Percentiles rank a stretch among this genome's conserved stretches.
Evolutionary conservation across 2,329 filamentous ascomycete species (phyloP).

Genomic region (Exserohilum turcica): DNA sequence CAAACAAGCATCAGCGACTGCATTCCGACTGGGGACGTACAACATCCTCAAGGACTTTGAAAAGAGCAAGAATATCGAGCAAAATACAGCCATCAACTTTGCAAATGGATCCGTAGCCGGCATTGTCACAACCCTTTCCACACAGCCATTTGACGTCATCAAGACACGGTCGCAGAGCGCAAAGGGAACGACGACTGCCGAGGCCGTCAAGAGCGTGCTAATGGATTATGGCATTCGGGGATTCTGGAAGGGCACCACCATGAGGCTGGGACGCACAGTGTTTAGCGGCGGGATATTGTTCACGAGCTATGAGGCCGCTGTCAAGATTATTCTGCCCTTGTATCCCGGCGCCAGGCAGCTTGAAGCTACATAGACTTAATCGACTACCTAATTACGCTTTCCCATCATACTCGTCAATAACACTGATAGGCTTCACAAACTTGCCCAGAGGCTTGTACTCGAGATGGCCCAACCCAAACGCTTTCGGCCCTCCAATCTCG

Average conservation of each 20-base stretch:
- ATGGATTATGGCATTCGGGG: slow-evolving; percentile 63
- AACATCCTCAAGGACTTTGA: slow-evolving; percentile 67
- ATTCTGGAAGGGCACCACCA: slow-evolving; percentile 71
- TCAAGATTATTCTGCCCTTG: slow-evolving; percentile 54
- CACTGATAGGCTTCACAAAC: slow-evolving; percentile 60
- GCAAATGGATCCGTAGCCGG: slow-evolving; percentile 66
- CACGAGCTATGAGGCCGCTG: slow-evolving; percentile 65
- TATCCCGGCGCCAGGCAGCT: slow-evolving; percentile 30
- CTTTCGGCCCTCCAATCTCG: slow-evolving; percentile 57
- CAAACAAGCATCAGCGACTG: slow-evolving; percentile 66
- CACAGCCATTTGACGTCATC: slow-evolving; percentile 67
- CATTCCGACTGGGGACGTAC: slow-evolving; percentile 66
- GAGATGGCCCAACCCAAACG: slow-evolving; percentile 56
- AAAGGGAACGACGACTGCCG: slow-evolving; percentile 60
- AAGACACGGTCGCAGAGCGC: slow-evolving; percentile 68
- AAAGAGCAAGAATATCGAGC: slow-evolving; percentile 53
- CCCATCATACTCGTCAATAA: slow-evolving; percentile 56
- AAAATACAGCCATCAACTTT: slow-evolving; percentile 62
- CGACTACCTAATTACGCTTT: slow-evolving; percentile 6
- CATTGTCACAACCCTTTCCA: slow-evolving; percentile 63
- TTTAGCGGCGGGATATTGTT: slow-evolving; percentile 71
- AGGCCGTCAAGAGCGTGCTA: slow-evolving; percentile 62
- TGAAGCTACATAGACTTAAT: slow-evolving; percentile 27
- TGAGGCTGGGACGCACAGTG: slow-evolving; percentile 68
- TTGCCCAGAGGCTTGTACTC: slow-evolving; percentile 58